These are phyloP conservation scores for Amauroascus verrucosus DNA, from an alignment of 2,329 filamentous ascomycete genomes.

Conservation along the genomic window DNA sequence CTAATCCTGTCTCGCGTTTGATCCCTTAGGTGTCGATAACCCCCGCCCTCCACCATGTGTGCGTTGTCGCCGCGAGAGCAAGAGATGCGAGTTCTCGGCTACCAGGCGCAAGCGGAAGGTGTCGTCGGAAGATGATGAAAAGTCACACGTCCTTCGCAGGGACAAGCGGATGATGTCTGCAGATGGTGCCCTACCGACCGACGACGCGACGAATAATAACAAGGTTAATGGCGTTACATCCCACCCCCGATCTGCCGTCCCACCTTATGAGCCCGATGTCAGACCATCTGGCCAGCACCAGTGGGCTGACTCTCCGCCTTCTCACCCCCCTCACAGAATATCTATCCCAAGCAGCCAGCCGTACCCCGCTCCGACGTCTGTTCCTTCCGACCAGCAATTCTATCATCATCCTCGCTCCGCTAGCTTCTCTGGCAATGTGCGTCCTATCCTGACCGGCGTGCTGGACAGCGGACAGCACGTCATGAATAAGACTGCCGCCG, in stretches of 20 bases:
- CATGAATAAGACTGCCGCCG: slow-evolving; percentile 50
- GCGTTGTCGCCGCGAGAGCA: slow-evolving; percentile 85
- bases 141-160: slow-evolving; percentile 35
- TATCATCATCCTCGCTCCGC: slow-evolving; percentile 1
- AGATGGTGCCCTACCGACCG: slow-evolving; percentile 24
- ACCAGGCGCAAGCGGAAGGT: slow-evolving; percentile 85
- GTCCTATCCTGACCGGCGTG: slow-evolving; percentile 10
- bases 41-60: slow-evolving; percentile 90
- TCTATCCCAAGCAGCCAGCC: slow-evolving; percentile 10
- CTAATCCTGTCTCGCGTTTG: not conserved
- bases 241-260: slow-evolving; percentile 9
- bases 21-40: slow-evolving; percentile 59
- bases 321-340: slow-evolving; percentile 7
- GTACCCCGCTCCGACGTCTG: slow-evolving; percentile 13
- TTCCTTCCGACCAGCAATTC: slow-evolving; percentile 10
- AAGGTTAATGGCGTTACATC: slow-evolving; percentile 14
- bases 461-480: slow-evolving; percentile 47
- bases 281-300: slow-evolving; percentile 10
- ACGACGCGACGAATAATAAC: slow-evolving; percentile 13
- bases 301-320: slow-evolving; percentile 13
- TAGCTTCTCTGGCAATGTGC: slow-evolving; percentile 12
- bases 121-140: slow-evolving; percentile 40
- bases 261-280: slow-evolving; percentile 11
- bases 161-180: slow-evolving; percentile 44
- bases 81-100: slow-evolving; percentile 93